Conservation (phyloP, 1,139 yeast genomes). For the Schizosaccharomyces versatilis region DNA sequence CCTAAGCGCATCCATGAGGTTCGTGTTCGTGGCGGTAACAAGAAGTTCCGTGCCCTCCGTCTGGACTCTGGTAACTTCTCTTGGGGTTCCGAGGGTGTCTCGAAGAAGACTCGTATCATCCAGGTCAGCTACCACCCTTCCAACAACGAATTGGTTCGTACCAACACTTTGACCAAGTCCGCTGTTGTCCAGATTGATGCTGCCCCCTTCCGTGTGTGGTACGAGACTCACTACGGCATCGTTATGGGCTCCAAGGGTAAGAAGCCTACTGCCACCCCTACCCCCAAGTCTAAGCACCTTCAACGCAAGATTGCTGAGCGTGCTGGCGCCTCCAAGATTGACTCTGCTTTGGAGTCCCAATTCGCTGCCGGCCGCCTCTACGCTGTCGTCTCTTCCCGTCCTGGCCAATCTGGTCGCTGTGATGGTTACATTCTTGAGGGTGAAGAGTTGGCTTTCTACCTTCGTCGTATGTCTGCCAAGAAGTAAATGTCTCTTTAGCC, state of each 20-base stretch:
- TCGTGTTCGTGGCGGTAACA: conserved; percentile 99
- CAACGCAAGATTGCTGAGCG: conserved; percentile 85
- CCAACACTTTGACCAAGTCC: conserved; percentile 96
- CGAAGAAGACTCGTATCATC: conserved; percentile 97
- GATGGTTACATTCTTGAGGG: conserved; percentile 99
- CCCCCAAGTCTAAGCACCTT: conserved; percentile 54
- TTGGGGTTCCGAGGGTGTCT: conserved; percentile 96
- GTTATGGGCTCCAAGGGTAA: conserved; percentile 43
- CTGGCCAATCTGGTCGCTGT: conserved; percentile 99
- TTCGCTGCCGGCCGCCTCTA: conserved; percentile 96
- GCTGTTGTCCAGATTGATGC: conserved; percentile 99
- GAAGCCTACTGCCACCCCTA: conserved; percentile 37
- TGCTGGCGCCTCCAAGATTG: conserved; percentile 65
- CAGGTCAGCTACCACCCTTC: conserved; percentile 98
- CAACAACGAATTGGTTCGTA: conserved; percentile 97
- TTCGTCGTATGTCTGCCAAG: conserved; percentile 53
- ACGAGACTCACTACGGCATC: conserved; percentile 93
- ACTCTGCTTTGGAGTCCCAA: conserved; percentile 80
- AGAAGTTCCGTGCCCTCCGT: conserved; percentile 98
- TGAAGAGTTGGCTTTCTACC: conserved; percentile 99
- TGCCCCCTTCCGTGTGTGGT: conserved; percentile 99
- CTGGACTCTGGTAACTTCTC: conserved; percentile 98
- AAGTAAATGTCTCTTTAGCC: conserved; percentile 1
- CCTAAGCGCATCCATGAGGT: conserved; percentile 96
- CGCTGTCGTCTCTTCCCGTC: conserved; percentile 97